Base-by-base conservation (phyloP, 192 early-diverging fungal species). In the Chytriomyces sp. region DNA sequence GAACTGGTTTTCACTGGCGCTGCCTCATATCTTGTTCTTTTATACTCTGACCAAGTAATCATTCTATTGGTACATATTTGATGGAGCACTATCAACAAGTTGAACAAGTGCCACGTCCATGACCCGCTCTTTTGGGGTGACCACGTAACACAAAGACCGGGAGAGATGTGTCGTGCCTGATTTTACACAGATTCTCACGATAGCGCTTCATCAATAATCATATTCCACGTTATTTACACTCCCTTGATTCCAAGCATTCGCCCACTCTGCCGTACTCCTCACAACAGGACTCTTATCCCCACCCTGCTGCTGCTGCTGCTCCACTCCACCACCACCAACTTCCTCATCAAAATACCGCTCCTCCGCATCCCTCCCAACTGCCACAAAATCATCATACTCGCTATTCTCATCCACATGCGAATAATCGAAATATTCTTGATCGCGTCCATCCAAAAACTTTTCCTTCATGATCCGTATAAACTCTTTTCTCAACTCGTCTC, bases 301-400 rank as follows among this genome's bases (percentile, higher is more conserved):
- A 64, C 11, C 62, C 28, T 44, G 6, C 23, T 18, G 9, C 16
- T 26, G 24, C 61, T 46, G 46, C 35, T 24, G 24, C 73, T 8
- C 24, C 73, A 63, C 7, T 64, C 47, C 48, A 18, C 50, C 75
- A 28, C 0, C 44, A 1, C 5, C 65, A 13, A 9, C 60, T 50
- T 75, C 73, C 65, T 24, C 57, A 50, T 80, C 79, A 80, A 80
- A 80, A 59, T 80, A 80, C 9, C 49, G 47, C 47, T 80, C 79
- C 48, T 80, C 61, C 66, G 50, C 68, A 9, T 80, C 79, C 65
- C 69, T 50, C 44, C 5, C n/a, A 13, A 71, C 50, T 20, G 1
- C 35, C 6, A 46, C 67, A 13, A 63, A 48, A 67, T 80, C 79
- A 70, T 80, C 79, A 16, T 50, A 77, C 11, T 23, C 79, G 18